Conservation (phyloP, 1,284 basidiomycete species). For the Pterulicium gracile region DNA sequence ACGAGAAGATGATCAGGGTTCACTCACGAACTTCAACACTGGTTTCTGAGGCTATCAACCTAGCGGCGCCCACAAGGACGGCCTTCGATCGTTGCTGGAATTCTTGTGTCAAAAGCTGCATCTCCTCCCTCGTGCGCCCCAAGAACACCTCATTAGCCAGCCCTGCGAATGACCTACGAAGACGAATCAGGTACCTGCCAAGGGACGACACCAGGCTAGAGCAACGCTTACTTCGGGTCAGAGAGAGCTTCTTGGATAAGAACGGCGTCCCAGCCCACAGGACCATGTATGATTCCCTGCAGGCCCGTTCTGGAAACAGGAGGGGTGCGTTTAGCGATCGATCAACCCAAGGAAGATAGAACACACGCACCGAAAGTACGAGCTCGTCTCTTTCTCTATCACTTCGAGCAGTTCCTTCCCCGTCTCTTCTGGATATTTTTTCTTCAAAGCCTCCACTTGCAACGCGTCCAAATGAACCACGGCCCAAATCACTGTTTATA, state of each 20-base stretch:
- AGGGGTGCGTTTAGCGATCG: too few relatives aligned
- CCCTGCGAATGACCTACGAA: constrained; percentile 25
- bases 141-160: constrained; percentile 28
- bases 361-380: constrained; percentile 22
- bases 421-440: constrained; percentile 19
- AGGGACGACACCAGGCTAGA: too few relatives aligned
- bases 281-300: constrained; percentile 25
- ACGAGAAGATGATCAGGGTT: too few relatives aligned
- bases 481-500: constrained; percentile 23
- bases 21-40: too few relatives aligned
- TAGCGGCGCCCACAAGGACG: too few relatives aligned
- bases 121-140: constrained; percentile 24
- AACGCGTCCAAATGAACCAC: constrained; percentile 21
- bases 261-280: constrained; percentile 28
- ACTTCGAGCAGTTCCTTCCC: constrained; percentile 21
- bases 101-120: constrained; percentile 21
- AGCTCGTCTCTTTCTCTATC: constrained; percentile 19
- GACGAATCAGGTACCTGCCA: too few relatives aligned
- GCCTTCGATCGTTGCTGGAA: too few relatives aligned
- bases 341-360: too few relatives aligned
- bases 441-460: constrained; percentile 25
- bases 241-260: constrained; percentile 20
- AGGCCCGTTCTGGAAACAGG: constrained; percentile 24
- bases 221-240: too few relatives aligned
- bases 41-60: too few relatives aligned